Conservation (phyloP, 352 stramenopile species). For the Globisporangium emineosum region DNA sequence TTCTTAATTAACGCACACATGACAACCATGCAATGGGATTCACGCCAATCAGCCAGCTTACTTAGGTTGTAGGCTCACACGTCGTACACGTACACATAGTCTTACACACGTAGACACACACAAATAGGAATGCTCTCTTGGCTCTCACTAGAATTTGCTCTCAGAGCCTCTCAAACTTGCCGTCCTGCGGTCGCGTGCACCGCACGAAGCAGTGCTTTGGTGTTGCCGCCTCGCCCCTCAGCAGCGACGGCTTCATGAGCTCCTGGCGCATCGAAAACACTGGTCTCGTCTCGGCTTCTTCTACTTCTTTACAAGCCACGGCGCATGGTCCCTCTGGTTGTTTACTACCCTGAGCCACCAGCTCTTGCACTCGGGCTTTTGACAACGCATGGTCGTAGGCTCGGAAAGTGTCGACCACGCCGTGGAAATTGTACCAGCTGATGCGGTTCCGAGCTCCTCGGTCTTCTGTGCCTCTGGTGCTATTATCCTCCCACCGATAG, state of each 20-base stretch:
- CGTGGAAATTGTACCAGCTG: conserved; percentile 46
- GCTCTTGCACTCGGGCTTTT: neutral
- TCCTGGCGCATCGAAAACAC: conserved; percentile 1
- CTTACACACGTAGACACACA: neutral
- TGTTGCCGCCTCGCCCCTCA: neutral
- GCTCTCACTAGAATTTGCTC: neutral
- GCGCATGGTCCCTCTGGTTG: neutral
- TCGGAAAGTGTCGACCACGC: conserved; percentile 31
- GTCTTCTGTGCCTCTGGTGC: neutral
- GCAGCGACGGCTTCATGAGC: neutral
- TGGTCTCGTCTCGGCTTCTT: neutral
- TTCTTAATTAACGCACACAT: too few relatives aligned
- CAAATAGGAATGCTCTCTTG: too few relatives aligned
- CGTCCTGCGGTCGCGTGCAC: conserved; percentile 1
- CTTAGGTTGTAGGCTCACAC: too few relatives aligned
- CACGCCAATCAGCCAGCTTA: too few relatives aligned
- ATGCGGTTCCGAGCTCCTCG: neutral
- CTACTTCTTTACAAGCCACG: neutral
- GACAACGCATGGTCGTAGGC: neutral
- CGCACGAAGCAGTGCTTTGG: neutral
- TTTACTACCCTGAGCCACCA: neutral
- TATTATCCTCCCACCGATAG: conserved; percentile 11
- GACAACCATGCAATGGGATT: too few relatives aligned
- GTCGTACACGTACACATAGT: neutral
- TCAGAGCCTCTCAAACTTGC: conserved; percentile 2